Base-by-base conservation (phyloP, 148 eudicot species). In the Diospyros kaki region DNA sequence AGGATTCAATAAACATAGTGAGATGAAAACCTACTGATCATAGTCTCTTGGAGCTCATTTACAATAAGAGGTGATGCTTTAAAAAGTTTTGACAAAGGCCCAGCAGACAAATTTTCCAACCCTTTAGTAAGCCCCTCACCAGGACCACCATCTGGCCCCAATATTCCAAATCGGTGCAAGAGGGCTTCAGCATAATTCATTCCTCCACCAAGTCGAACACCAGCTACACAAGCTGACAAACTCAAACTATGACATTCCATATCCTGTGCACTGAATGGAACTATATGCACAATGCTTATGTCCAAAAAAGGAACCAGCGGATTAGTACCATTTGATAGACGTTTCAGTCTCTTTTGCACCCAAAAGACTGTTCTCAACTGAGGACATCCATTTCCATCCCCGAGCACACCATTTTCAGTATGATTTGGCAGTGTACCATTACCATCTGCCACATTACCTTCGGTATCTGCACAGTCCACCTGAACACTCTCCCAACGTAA, bases 141-240 rank as follows among this genome's bases (percentile, higher is more conserved):
- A 72, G 97, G 97, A 62, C 94, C 91, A 74, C 97, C 97, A 78
- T 92, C 96, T 73, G 93, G 91, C 69, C 97, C 94, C 76, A 92
- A 85, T 73, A 94, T 86, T 75, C 97, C 96, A 85, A 94, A 94
- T 41, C 83, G 84, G 75, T 94, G 98, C 73, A 94, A 88, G 78
- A 94, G 83, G 59, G 91, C 84, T 75, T 94, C 97, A 38, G 98
- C 75, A 79, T 90, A 92, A 81, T 68, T 92, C 93, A 92, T 92
- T 76, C 98, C 98, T 66, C 98, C 98, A 60, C 92, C 97, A 77
- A 94, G 88, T 64, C 89, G 93, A 81, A 94, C 83, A 73, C 98
- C 98, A 70, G 91, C 89, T 70, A 95, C 77, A 83, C 91, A 87
- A 70, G 98, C 94, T 66, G 92, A 89, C 73, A 89, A 84, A 74